phyloP scores from a whole-genome alignment of 148 eudicot species.

The Rhododendron vialii region DNA sequence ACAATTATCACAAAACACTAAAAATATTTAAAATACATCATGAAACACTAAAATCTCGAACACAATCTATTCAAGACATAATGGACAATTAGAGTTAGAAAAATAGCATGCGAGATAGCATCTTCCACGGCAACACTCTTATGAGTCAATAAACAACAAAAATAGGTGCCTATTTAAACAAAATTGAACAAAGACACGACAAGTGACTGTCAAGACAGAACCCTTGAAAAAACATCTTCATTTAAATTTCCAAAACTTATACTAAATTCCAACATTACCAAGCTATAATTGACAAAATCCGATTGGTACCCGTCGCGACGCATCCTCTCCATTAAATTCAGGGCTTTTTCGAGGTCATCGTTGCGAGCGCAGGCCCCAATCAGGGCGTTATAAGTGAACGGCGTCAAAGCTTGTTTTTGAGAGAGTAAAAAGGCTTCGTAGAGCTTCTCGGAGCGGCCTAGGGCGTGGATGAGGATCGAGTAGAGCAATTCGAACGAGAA shows the following conservation, averaged over 20 bases:
- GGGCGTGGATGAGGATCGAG: constrained; percentile 75
- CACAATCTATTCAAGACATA: background rate
- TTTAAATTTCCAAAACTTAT: background rate
- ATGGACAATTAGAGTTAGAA: background rate
- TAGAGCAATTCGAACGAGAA: constrained; percentile 74
- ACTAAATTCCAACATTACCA: constrained; percentile 13
- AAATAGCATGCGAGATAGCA: too few species aligned
- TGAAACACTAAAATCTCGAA: background rate
- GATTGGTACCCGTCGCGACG: constrained; percentile 70
- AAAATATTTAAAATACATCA: background rate
- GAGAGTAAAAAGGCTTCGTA: constrained; percentile 87
- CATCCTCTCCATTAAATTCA: constrained; percentile 67
- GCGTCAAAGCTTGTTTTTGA: constrained; percentile 53
- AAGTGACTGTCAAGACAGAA: background rate
- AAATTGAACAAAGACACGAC: background rate
- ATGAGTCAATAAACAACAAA: too few species aligned
- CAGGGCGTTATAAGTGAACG: constrained; percentile 77
- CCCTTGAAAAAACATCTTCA: background rate
- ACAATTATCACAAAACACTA: background rate
- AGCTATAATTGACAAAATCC: constrained; percentile 73
- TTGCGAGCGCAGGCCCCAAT: constrained; percentile 91
- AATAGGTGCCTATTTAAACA: too few species aligned
- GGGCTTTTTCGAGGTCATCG: constrained; percentile 74
- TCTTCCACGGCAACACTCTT: too few species aligned
- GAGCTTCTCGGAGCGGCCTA: constrained; percentile 69